Base-by-base conservation (phyloP, 164 flowering plant genomes). In the Pachysandra terminalis region DNA sequence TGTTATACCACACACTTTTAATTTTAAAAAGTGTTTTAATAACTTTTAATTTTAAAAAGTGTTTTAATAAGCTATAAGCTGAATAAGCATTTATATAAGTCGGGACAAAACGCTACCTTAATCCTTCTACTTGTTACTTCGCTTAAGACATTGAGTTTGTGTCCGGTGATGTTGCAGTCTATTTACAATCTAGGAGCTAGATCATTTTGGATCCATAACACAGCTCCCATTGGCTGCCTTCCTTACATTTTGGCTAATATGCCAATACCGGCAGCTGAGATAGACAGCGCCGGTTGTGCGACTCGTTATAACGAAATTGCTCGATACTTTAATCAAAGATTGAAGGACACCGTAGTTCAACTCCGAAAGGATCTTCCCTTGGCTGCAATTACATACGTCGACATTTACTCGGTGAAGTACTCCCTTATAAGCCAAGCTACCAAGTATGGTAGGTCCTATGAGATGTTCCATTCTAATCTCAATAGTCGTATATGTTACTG, bases 161-260 rank as follows among this genome's bases (percentile, higher is more conserved):
- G n/a, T n/a, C n/a, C 76, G 67, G 28, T n/a, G 0, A 32, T 13
- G 32, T 54, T 57, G 61, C 73, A 81, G 86, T 45, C 51, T 2
- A 17, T 84, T 26, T 75, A 81, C 61, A 9, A 53, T 0, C 57
- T 26, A 19, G 86, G 86, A 55, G 88, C 58, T 0, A 78, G 82
- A 51, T 66, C 63, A 13, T 85, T 83, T 65, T 81, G 83, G 86
- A 70, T 85, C 15, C 86, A 83, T 71, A 83, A 80, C 74, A 83
- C 84, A 0, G 89, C 83, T 16, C 89, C 89, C 0, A 56, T 80
- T 19, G 86, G 89, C 12, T 83, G 89, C 67, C 73, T 85, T 4
- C 69, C 85, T 0, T 74, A 81, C 15, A 69, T 70, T 23, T 35
- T 81, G 23, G 65, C 56, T 19, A 24, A n/a, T 14, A 40, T 73